Conservation (phyloP, 1,284 basidiomycete species). For the Puccinia polysora region DNA sequence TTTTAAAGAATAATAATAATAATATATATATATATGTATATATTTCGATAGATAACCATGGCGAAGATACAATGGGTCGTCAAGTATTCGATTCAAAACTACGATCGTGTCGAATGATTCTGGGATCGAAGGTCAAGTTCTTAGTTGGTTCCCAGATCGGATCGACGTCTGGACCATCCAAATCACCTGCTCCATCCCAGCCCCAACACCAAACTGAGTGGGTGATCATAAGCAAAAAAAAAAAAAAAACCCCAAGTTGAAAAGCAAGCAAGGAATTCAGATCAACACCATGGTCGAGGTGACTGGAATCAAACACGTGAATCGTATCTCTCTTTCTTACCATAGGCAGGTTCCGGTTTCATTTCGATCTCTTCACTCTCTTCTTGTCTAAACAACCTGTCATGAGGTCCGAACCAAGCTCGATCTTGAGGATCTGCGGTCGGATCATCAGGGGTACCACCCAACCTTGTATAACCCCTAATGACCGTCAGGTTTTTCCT, state of each 20-base stretch:
- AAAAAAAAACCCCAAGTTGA: background rate
- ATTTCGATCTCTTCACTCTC: conserved; percentile 73
- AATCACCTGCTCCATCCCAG: conserved; percentile 93
- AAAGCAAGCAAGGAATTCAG: too few species aligned
- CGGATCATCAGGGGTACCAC: conserved; percentile 87
- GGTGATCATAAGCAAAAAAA: conserved; percentile 8
- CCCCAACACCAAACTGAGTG: conserved; percentile 99
- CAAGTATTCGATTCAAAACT: conserved; percentile 50
- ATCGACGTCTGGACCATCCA: conserved; percentile 75
- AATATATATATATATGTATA: background rate
- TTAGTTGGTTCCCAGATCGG: conserved; percentile 87
- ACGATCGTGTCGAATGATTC: conserved; percentile 70
- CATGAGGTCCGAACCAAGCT: conserved; percentile 90
- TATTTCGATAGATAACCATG: background rate
- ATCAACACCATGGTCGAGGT: too few species aligned
- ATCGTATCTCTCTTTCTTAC: too few species aligned
- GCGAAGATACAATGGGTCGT: background rate
- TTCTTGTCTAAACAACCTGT: conserved; percentile 79
- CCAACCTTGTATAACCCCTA: conserved; percentile 78
- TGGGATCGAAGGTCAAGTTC: conserved; percentile 61
- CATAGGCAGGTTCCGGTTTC: conserved; percentile 73
- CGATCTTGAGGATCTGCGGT: conserved; percentile 89
- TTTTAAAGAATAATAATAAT: background rate
- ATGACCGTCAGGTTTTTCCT: conserved; percentile 87
- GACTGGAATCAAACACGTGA: too few species aligned